Base-by-base conservation (phyloP, 225 moss, liverwort and hornwort species). In the Climacium dendroides region DNA sequence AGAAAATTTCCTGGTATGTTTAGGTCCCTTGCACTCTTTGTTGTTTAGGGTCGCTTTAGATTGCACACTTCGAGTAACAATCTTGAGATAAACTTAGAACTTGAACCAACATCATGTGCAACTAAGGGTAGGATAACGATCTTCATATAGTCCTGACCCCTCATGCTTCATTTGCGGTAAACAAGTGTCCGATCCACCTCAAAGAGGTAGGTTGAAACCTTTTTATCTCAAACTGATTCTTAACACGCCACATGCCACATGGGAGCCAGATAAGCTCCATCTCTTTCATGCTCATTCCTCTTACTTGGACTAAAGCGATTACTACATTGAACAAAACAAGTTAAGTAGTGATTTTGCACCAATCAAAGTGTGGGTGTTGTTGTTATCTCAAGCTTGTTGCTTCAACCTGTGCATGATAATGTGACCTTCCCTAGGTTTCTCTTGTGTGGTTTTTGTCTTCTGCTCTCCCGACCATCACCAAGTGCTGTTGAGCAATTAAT, bases 1-100 rank as follows among this genome's bases (percentile, higher is more conserved):
- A 9, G 69, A 88, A 34, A 87, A 91, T 18, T 92, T 88, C 85
- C 79, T 87, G 88, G 93, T 94, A 54, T 37, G 88, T 54, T 72
- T 17, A 53, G 20, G 59, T 78, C 60, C 28, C 67, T 22, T 74
- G 37, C 59, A 14, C 63, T 50, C 80, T 62, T 79, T 41, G 16
- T 32, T 45, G 41, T 30, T 16, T 24, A 39, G 23, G 76, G 25
- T 39, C 25, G 13, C 54, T 34, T 43, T 3, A 54, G 24, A 48
- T 20, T n/a, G 29, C 48, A 18, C 61, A 35, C 3, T 74, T 34
- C n/a, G 18, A 74, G 15, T 48, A 61, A 35, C 45, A 26, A 47
- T 43, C 34, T 84, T 73, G 59, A 45, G 72, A 72, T 72, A 24
- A 72, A 71, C 71, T 32, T n/a, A 28, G 35, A 59, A 37, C n/a